phyloP scores from a whole-genome alignment of 257 asterid genomes.

The Solanum sejunctum region DNA sequence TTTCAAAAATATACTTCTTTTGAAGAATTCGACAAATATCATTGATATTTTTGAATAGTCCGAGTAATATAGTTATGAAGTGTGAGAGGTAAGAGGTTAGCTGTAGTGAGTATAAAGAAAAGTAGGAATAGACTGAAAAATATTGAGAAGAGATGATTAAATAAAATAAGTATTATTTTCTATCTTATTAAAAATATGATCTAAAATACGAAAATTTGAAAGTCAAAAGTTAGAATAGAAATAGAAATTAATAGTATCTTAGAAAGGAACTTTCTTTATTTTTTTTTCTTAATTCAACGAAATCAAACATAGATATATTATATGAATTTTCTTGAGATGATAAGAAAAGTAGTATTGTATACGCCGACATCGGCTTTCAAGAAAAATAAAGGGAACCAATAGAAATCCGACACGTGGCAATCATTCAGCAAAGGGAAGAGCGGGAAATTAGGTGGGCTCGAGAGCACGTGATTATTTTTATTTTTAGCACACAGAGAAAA shows the following conservation, averaged over 20 bases:
- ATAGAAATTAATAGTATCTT: too few species aligned
- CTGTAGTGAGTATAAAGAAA: not conserved
- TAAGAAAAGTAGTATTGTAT: not conserved
- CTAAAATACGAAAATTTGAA: not conserved
- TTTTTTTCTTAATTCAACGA: not conserved
- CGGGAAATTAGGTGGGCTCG: not conserved
- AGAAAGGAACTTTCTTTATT: too few species aligned
- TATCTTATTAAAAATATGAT: not conserved
- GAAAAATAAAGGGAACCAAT: not conserved
- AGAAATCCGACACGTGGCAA: not conserved
- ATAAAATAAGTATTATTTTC: fast-evolving
- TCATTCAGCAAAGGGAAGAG: not conserved
- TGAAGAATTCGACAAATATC: too few species aligned
- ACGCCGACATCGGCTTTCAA: not conserved
- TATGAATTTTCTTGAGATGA: not conserved
- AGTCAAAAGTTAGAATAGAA: not conserved
- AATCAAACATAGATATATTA: not conserved
- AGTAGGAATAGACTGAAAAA: too few species aligned
- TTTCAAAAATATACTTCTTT: too few species aligned
- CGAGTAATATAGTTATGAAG: too few species aligned
- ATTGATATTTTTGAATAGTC: too few species aligned
- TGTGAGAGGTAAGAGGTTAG: not conserved
- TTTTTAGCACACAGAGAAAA: not conserved
- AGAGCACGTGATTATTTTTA: constrained; percentile 5
- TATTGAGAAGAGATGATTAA: not conserved